Evolutionary conservation across 2,329 filamentous ascomycete species (phyloP), one percentile per base, ranked within the genome.

Genomic region (Herpotrichia juniperi): DNA sequence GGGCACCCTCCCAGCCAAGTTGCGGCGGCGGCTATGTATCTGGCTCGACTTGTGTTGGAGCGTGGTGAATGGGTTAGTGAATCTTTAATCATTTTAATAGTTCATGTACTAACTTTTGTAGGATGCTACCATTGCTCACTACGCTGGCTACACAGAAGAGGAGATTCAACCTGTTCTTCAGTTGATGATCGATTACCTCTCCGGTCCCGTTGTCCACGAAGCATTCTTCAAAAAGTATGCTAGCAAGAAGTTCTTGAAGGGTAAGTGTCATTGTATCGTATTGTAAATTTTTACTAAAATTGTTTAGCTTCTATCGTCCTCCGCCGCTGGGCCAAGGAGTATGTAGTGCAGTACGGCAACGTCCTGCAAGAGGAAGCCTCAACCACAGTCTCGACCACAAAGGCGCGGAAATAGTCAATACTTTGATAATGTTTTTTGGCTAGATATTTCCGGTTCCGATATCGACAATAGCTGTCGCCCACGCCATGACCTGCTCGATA

Each of bases 151-250:
- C 76, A 88, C 84, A 2, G 93, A 97, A 74, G 87, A 93, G 42
- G 91, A 99, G 76, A 92, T 99, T 63, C 85, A 93, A 73, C 93
- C 93, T 10, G 90, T 97, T 34, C 91, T 96, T 69, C 84, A 89
- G 66, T 83, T 97, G 55, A 97, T 99, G 93, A 87, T 99, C 56
- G 93, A 99, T 75, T 99, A 99, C 73, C 87, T 99, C 32, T 89
- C 90, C 53, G 87, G 90, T 11, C 94, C 93, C 22, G 90, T 97
- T 48, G 85, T 88, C 37, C 94, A 99, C 70, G 93, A 97, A 74
- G 96, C 94, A 31, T 97, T 99, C 82, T 97, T 97, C 83, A 96
- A 96, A 85, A 99, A 99, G 78, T 99, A 99, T 74, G 94, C 94
- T 50, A 96, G 91, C 85, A 99, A 97, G 83, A 97, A 96, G 79